Percentiles rank a stretch among this genome's conserved stretches.
Evolutionary conservation across 192 early-diverging fungal genomes (phyloP).

Genomic region (Linderina pennispora): DNA sequence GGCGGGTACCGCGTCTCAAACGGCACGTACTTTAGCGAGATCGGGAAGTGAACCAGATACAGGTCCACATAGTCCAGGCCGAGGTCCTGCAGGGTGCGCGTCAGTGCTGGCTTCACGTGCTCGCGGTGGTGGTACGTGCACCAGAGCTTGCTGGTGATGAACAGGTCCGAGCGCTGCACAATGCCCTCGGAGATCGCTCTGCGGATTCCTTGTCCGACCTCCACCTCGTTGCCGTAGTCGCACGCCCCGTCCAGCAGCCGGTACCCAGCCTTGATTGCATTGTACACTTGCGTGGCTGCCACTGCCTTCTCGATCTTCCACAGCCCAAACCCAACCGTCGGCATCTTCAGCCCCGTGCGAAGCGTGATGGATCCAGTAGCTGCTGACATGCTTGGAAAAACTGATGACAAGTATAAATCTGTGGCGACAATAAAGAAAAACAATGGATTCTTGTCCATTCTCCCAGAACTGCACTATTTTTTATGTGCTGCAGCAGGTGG

Average conservation of each 20-base stretch:
- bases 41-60: constrained; percentile 69
- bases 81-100: constrained; percentile 56
- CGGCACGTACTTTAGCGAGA: constrained; percentile 50
- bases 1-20: constrained; percentile 19
- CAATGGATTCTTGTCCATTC: too few species aligned
- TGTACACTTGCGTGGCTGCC: constrained; percentile 54
- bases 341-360: constrained; percentile 55
- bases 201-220: constrained; percentile 64
- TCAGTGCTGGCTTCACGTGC: constrained; percentile 54
- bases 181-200: constrained; percentile 45
- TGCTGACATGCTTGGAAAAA: not conserved
- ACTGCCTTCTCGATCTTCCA: constrained; percentile 51
- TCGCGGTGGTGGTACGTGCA: constrained; percentile 57
- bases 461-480: too few species aligned
- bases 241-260: constrained; percentile 60
- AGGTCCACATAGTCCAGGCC: constrained; percentile 72
- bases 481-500: too few species aligned
- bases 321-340: constrained; percentile 53
- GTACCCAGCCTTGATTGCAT: constrained; percentile 60
- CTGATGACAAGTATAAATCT: not conserved
- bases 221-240: constrained; percentile 70
- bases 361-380: constrained; percentile 27
- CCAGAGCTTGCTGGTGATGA: constrained; percentile 75
- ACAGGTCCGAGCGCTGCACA: constrained; percentile 56
- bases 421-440: too few species aligned